Conservation (phyloP, 352 stramenopile species). For the Pythium guiyangense region DNA sequence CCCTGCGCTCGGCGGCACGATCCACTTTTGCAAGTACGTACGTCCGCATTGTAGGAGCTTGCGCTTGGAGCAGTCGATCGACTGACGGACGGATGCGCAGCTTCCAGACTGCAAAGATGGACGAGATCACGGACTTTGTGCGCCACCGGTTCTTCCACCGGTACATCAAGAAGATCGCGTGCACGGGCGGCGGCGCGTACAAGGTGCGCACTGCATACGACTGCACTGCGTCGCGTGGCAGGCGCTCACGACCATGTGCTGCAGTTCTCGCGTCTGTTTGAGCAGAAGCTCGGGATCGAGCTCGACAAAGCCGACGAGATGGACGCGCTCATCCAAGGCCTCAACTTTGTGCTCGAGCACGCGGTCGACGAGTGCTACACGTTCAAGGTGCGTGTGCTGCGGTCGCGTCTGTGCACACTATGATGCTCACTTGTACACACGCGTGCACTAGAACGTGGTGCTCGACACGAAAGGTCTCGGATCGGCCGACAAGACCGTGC, state of each 20-base stretch:
- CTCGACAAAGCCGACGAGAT: slow-evolving; percentile 96
- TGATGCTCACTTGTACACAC: too few relatives aligned
- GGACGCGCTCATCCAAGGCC: slow-evolving; percentile 94
- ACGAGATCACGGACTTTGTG: slow-evolving; percentile 65
- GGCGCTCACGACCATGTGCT: neutral
- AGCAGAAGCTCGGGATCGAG: slow-evolving; percentile 89
- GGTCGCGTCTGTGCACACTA: too few relatives aligned
- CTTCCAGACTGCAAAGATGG: slow-evolving; percentile 68
- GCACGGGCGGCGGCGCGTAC: slow-evolving; percentile 94
- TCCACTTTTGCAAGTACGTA: slow-evolving; percentile 91
- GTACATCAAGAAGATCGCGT: slow-evolving; percentile 87
- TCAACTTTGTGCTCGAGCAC: slow-evolving; percentile 94
- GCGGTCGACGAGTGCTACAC: slow-evolving; percentile 95
- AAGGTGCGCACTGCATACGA: too few relatives aligned
- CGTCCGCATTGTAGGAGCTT: too few relatives aligned
- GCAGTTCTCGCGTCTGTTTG: slow-evolving; percentile 76
- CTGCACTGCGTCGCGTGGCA: too few relatives aligned
- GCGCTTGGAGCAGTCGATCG: too few relatives aligned
- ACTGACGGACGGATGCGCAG: slow-evolving; percentile 20
- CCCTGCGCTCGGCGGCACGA: slow-evolving; percentile 81
- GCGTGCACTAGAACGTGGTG: slow-evolving; percentile 34
- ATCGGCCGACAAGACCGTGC: slow-evolving; percentile 52
- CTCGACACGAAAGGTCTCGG: slow-evolving; percentile 52
- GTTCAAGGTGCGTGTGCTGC: slow-evolving; percentile 72
- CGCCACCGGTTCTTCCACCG: slow-evolving; percentile 83